Percentiles rank a stretch among this genome's conserved stretches.
These are phyloP conservation scores for Aspergillus awamori DNA, from an alignment of 2,329 filamentous ascomycete genomes.

Conservation along the genomic window DNA sequence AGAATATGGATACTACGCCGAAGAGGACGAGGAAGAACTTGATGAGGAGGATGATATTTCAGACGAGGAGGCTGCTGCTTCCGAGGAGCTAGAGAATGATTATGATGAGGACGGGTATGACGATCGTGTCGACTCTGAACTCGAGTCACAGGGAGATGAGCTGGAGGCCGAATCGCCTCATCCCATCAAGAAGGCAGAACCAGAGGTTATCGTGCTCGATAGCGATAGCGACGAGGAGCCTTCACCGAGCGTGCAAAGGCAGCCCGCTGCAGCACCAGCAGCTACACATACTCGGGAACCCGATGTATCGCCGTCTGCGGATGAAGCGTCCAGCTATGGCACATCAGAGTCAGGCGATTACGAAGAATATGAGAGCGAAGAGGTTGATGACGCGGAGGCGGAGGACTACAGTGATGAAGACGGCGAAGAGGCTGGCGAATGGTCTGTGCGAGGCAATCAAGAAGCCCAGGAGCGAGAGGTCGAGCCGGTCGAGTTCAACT, in stretches of 20 bases:
- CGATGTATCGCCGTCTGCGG: slow-evolving; percentile 2
- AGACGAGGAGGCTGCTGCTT: slow-evolving; percentile 19
- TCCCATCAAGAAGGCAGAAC: slow-evolving; percentile 21
- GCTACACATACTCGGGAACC: neutral
- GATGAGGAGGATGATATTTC: slow-evolving; percentile 19
- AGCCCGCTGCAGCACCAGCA: neutral
- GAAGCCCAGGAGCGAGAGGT: neutral
- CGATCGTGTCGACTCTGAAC: slow-evolving; percentile 23
- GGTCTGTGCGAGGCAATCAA: neutral
- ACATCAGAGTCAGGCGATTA: neutral
- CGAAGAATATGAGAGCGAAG: slow-evolving; percentile 1
- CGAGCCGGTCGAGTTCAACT: neutral
- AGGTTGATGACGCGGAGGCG: neutral
- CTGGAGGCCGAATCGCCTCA: slow-evolving; percentile 7
- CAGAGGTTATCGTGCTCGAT: slow-evolving; percentile 46
- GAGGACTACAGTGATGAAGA: slow-evolving; percentile 6
- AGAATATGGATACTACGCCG: neutral
- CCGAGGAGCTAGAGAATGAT: slow-evolving; percentile 21
- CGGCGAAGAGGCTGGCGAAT: neutral
- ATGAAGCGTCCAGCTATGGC: slow-evolving; percentile 9
- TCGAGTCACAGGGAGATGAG: slow-evolving; percentile 18
- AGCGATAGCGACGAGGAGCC: slow-evolving; percentile 47
- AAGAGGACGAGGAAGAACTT: slow-evolving; percentile 11
- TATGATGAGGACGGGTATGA: slow-evolving; percentile 20
- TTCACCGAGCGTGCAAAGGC: slow-evolving; percentile 5